Base-by-base conservation (phyloP, 495 filamentous ascomycete species). In the Astrocystis sublimbata region DNA sequence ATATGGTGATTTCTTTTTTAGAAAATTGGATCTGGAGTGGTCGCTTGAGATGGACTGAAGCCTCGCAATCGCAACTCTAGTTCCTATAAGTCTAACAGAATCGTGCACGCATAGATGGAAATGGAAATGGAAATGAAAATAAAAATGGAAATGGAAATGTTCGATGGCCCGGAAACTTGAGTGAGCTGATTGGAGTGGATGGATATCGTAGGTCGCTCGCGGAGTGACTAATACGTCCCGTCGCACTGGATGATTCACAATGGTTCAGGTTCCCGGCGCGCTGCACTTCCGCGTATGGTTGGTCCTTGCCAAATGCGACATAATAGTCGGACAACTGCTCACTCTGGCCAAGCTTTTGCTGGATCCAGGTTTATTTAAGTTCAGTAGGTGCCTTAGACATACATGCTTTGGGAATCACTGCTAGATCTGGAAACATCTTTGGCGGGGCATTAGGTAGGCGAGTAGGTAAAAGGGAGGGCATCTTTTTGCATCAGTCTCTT, bases 141-240 rank as follows among this genome's bases (percentile, higher is more conserved):
- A 28, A n/a, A n/a, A n/a, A n/a, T 38, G 43, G 35, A 13, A 12
- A 0, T 46, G 1, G 36, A 2, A 17, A 33, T 31, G 35, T 3
- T n/a, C n/a, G n/a, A n/a, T n/a, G n/a, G n/a, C n/a, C n/a, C n/a
- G n/a, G n/a, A n/a, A n/a, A n/a, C n/a, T n/a, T 35, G 28, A 24
- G 19, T 51, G 43, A 50, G 21, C 24, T 17, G 36, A 10, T 4
- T 38, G 8, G 23, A 46, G 7, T 26, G 15, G 40, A 50, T 41
- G 45, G 19, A 45, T 61, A 36, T 33, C 40, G 31, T 5, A 35
- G 31, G 19, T 23, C 28, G 24, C 24, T 23, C 28, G 24, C 24
- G 6, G 24, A 36, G 53, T 57, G 52, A 58, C 53, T 56, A 63
- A 63, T 38, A 43, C 43, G 50, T 47, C 50, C 33, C 43, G 50